Conservation (phyloP, 805 yeast species). For the Starmerella apicola region DNA sequence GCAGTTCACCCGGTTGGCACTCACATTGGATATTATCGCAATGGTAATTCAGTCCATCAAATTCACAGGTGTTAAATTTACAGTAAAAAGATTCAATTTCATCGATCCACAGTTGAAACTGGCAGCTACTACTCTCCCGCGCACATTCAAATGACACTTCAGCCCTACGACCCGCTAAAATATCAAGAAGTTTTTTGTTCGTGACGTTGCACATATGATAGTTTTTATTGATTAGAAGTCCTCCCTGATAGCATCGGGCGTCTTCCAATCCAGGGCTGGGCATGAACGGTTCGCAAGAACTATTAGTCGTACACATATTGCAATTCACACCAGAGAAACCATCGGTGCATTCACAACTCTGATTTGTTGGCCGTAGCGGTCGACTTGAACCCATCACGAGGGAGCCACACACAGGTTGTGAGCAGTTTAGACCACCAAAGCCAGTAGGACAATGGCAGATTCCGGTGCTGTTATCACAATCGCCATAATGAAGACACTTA, state of each 20-base stretch:
- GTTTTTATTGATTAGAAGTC: constrained; percentile 64
- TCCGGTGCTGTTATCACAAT: constrained; percentile 81
- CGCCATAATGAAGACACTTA: constrained; percentile 78
- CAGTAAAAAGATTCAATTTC: constrained; percentile 83
- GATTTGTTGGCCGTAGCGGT: constrained; percentile 40
- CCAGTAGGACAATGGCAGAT: constrained; percentile 87
- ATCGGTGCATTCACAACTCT: constrained; percentile 55
- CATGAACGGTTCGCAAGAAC: constrained; percentile 72
- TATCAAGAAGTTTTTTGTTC: constrained; percentile 64
- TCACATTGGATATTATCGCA: constrained; percentile 74
- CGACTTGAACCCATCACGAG: constrained; percentile 53
- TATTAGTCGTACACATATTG: constrained; percentile 60
- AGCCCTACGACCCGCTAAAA: constrained; percentile 69
- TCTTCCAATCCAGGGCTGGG: constrained; percentile 49
- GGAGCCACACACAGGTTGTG: constrained; percentile 77
- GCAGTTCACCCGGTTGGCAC: constrained; percentile 83
- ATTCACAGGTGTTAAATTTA: constrained; percentile 61
- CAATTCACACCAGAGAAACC: constrained; percentile 97
- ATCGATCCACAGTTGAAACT: constrained; percentile 95
- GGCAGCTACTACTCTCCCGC: constrained; percentile 49
- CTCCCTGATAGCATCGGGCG: constrained; percentile 84
- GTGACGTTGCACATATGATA: constrained; percentile 95
- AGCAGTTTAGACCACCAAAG: constrained; percentile 87
- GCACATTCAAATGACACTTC: constrained; percentile 89
- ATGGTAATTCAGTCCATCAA: constrained; percentile 53